Evolutionary conservation across 2,329 filamentous ascomycete genomes (phyloP).

Genomic region (Fusarium duplospermum): DNA sequence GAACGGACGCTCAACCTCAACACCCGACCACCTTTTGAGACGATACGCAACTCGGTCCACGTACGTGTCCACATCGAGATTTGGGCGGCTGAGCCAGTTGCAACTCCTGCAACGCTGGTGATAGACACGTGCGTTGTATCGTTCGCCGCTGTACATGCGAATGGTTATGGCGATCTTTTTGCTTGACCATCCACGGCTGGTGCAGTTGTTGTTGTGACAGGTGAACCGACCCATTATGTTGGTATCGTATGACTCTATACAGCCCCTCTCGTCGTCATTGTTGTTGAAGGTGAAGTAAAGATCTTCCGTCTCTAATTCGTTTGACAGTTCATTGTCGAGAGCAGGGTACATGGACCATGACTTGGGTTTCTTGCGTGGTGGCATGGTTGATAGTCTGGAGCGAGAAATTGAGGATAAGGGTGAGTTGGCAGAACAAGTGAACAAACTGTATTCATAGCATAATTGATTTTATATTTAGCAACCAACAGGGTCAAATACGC

Average conservation of each 20-base stretch:
- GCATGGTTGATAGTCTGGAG: background rate
- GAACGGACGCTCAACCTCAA: constrained; percentile 29
- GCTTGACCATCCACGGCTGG: constrained; percentile 46
- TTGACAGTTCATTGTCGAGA: constrained; percentile 25
- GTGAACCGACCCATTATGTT: constrained; percentile 49
- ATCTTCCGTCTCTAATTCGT: constrained; percentile 16
- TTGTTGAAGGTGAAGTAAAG: constrained; percentile 42
- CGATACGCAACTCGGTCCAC: constrained; percentile 50
- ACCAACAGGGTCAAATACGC: too few species aligned
- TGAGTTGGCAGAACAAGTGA: background rate
- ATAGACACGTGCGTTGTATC: constrained; percentile 53
- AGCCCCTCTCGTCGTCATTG: constrained; percentile 17
- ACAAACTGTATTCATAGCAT: too few species aligned
- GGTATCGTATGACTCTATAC: constrained; percentile 41
- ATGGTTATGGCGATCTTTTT: constrained; percentile 50
- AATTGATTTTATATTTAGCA: background rate
- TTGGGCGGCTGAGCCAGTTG: constrained; percentile 41
- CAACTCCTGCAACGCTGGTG: constrained; percentile 51
- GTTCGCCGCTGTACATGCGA: constrained; percentile 40
- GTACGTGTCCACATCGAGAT: constrained; percentile 46
- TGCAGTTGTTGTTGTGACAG: constrained; percentile 46
- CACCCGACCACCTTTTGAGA: constrained; percentile 51
- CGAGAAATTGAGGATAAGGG: background rate
- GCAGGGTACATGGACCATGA: constrained; percentile 38
- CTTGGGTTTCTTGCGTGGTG: background rate